A percentile compares a stretch with the other conserved stretches of the same genome.
Conservation (phyloP, 306 rosid genomes). For the Mucuna pruriens region DNA sequence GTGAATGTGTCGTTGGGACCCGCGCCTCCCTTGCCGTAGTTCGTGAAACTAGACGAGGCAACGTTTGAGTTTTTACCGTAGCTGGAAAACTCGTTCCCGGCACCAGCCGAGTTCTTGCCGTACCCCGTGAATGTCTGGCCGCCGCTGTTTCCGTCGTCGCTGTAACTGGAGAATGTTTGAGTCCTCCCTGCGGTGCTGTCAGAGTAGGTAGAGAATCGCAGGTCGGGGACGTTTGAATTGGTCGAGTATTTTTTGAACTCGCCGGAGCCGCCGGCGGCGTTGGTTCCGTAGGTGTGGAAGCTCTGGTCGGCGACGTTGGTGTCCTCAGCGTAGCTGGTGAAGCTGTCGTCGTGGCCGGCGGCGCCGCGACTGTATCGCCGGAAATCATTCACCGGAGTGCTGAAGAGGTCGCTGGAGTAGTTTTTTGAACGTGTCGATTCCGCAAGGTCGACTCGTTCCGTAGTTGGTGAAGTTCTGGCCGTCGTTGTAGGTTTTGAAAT, state of each 20-base stretch:
- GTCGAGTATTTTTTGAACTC: conserved; percentile 58
- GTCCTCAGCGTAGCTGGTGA: conserved; percentile 47
- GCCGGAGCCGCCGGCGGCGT: conserved; percentile 61
- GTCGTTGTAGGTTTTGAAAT: conserved; percentile 49
- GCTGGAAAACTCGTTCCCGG: conserved; percentile 46
- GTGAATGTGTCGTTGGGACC: conserved; percentile 52
- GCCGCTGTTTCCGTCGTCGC: conserved; percentile 64
- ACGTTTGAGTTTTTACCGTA: conserved; percentile 69
- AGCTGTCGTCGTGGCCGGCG: conserved; percentile 56
- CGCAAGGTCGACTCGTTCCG: conserved; percentile 57
- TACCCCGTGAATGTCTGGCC: conserved; percentile 62
- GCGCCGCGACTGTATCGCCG: conserved; percentile 74
- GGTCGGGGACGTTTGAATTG: conserved; percentile 57
- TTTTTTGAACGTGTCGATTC: conserved; percentile 65
- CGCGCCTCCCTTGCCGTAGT: conserved; percentile 49
- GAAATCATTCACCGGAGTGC: conserved; percentile 59
- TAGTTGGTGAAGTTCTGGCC: conserved; percentile 71
- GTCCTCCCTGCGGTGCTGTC: conserved; percentile 53
- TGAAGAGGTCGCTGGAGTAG: conserved; percentile 48
- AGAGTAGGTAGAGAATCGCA: conserved; percentile 69
- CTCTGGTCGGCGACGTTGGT: conserved; percentile 66
- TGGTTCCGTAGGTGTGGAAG: conserved; percentile 62
- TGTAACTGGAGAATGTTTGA: conserved; percentile 62
- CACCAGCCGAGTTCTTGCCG: conserved; percentile 56
- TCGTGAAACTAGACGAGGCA: conserved; percentile 48